A percentile compares a stretch with the other conserved stretches of the same genome.
These are phyloP conservation scores for Colletotrichum paranaense DNA, from an alignment of 2,329 filamentous ascomycete genomes.

Conservation along the genomic window DNA sequence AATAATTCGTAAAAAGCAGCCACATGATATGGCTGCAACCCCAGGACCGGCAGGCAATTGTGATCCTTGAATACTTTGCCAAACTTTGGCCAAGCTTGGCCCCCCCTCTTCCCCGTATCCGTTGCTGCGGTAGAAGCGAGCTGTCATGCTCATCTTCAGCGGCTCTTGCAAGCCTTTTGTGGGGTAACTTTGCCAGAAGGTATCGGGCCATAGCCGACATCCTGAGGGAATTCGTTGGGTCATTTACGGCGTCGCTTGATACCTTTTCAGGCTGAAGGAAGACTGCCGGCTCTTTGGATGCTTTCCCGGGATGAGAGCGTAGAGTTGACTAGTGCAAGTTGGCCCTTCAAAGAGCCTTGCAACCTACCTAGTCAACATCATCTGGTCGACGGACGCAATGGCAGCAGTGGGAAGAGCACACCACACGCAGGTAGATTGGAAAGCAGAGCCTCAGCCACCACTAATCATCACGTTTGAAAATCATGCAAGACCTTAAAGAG, in stretches of 20 bases:
- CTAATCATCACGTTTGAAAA: slow-evolving; percentile 14
- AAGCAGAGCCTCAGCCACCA: not conserved
- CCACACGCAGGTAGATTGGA: not conserved
- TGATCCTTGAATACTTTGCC: not conserved
- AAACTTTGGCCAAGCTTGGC: not conserved
- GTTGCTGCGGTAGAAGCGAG: slow-evolving; percentile 7
- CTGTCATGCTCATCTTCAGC: slow-evolving; percentile 13
- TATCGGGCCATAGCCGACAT: not conserved
- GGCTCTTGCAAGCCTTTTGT: slow-evolving; percentile 17
- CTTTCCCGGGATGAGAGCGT: not conserved
- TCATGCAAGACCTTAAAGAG: too few relatives aligned
- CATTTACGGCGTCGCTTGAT: not conserved
- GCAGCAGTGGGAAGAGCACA: not conserved
- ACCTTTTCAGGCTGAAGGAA: not conserved
- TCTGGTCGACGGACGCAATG: not conserved
- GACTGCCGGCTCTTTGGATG: not conserved
- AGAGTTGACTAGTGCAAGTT: not conserved
- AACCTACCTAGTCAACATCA: too few relatives aligned
- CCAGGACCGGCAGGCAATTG: not conserved
- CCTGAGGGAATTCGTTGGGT: slow-evolving; percentile 4
- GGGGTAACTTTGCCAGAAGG: slow-evolving; percentile 8
- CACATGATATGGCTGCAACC: not conserved
- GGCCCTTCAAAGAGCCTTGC: not conserved
- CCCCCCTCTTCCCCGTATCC: not conserved
- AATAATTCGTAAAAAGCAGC: not conserved